phyloP scores from a whole-genome alignment of 805 yeast genomes.

The Cyberlindnera amylophila region DNA sequence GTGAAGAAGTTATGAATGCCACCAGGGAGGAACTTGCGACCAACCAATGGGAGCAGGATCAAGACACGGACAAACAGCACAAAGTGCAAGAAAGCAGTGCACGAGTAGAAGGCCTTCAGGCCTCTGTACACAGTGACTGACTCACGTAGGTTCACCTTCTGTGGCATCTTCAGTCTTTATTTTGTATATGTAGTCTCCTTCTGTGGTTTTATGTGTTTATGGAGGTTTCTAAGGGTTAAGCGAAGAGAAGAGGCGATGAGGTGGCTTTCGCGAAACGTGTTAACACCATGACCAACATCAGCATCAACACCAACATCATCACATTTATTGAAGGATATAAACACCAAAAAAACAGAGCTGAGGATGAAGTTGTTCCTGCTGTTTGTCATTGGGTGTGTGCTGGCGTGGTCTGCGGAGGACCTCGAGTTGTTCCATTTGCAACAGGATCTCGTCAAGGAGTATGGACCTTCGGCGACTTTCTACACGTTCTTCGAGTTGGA shows the following conservation, averaged over 20 bases:
- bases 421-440: constrained; percentile 75
- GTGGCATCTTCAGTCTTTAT: constrained; percentile 16
- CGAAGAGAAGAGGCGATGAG: neutral
- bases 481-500: constrained; percentile 28
- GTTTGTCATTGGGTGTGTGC: constrained; percentile 19
- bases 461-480: constrained; percentile 26
- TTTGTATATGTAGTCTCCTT: neutral
- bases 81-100: constrained; percentile 18
- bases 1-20: constrained; percentile 65
- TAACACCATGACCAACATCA: neutral
- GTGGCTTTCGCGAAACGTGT: too few relatives aligned
- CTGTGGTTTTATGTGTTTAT: neutral
- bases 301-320: too few relatives aligned
- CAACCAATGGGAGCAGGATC: constrained; percentile 59
- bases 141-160: constrained; percentile 18
- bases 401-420: constrained; percentile 63
- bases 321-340: too few relatives aligned
- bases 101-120: constrained; percentile 9
- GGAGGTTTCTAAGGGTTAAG: neutral
- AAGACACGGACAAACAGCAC: constrained; percentile 41
- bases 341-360: too few relatives aligned
- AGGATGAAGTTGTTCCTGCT: constrained; percentile 15
- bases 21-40: constrained; percentile 60
- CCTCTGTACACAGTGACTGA: constrained; percentile 8
- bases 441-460: constrained; percentile 45